Conservation (phyloP, 768 basidiomycete species). For the Tulasnella sp. region DNA sequence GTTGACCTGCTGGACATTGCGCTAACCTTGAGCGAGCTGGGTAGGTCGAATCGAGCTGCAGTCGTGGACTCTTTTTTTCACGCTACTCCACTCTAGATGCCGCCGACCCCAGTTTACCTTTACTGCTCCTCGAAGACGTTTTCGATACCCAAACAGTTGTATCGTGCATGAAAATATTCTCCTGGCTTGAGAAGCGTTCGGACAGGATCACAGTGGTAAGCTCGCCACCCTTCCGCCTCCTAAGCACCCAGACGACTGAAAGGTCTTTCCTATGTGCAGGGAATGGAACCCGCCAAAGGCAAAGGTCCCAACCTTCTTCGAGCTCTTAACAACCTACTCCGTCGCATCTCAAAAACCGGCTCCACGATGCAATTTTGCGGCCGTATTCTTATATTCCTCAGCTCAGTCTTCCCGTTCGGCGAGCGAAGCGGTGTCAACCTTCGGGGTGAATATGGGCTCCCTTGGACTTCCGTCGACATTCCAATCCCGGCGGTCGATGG, state of each 20-base stretch:
- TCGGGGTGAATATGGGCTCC: conserved; percentile 78
- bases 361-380: conserved; percentile 84
- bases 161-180: conserved; percentile 83
- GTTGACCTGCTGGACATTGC: conserved; percentile 65
- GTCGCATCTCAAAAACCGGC: conserved; percentile 81
- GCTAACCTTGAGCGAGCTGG: conserved; percentile 72
- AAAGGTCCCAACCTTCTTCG: conserved; percentile 82
- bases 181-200: conserved; percentile 77
- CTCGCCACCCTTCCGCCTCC: background rate
- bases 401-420: conserved; percentile 78
- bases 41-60: conserved; percentile 42
- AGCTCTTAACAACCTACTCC: conserved; percentile 80
- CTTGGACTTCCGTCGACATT: conserved; percentile 48
- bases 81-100: conserved; percentile 49
- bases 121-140: conserved; percentile 71
- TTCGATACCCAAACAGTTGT: conserved; percentile 80
- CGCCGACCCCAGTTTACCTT: conserved; percentile 71
- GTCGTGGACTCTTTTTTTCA: background rate
- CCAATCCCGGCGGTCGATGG: conserved; percentile 39
- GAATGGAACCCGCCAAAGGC: conserved; percentile 80
- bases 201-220: conserved; percentile 54
- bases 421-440: conserved; percentile 91
- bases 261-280: conserved; percentile 36
- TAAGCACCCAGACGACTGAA: background rate
- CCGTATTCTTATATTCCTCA: conserved; percentile 81